Evolutionary conservation across 1,139 yeast species (phyloP), one percentile per base, ranked within the genome.

Genomic region (Kurtzmaniella quercitrusa): DNA sequence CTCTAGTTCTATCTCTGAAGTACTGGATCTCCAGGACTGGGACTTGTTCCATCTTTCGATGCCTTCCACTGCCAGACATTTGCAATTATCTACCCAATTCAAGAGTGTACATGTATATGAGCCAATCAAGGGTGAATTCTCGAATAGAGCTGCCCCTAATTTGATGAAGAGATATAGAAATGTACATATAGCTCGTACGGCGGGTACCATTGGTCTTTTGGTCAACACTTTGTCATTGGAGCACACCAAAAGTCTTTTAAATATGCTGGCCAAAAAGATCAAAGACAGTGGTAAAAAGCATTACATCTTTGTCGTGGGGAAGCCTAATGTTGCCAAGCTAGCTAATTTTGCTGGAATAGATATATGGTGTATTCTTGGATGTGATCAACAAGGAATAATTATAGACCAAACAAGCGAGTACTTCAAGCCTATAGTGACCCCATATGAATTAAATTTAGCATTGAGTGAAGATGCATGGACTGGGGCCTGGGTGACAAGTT

Each of bases 271-370:
- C 19, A 58, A 67, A 21, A 77, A 83, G 62, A 79, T 93, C 46
- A 76, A 73, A 42, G 73, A 70, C 4, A 90, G 94, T 0, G 96
- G 90, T 2, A 93, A 93, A 63, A 94, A 94, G 58, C 93, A 87
- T 52, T 93, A 93, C 58, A 76, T 89, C 55, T 90, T 93, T 66
- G 98, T 91, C 6, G 98, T 93, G 7, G 99, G 99, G 14, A 94
- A 94, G 60, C 98, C 98, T n/a, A 93, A 93, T 57, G 97, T 93
- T 4, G 96, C 98, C 36, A 93, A 93, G 57, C 70, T 93, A 44
- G 98, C 98, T 11, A 93, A 93, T 62, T 93, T 94, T 59, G 98
- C 91, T 50, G 82, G 82, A 17, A 79, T 93, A 15, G 98, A 93
- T 54, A 75, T 87, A 23, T 93, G 98, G 98, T 91, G 95, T 57